Base-by-base conservation (phyloP, 2,329 filamentous ascomycete species). In the Penicillium aurantiogriseum region DNA sequence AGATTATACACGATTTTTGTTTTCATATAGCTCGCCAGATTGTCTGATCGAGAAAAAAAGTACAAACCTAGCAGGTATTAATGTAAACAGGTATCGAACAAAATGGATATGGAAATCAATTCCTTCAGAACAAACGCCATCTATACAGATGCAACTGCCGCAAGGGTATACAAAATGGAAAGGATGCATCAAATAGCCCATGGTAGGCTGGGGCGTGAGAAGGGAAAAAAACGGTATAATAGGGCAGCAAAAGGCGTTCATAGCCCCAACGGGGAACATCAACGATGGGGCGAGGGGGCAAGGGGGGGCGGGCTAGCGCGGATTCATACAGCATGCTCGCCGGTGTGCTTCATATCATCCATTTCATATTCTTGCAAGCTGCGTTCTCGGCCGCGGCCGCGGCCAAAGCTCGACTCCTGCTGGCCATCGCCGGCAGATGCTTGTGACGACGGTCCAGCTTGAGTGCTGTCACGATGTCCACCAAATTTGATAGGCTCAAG, bases 401-500 rank as follows among this genome's bases (percentile, higher is more conserved):
- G 64, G n/a, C 69, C 70, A 47, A 68, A 65, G 19, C 64, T 64
- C 2, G 65, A 64, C 42, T 65, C 60, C n/a, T 62, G 54, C 42
- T 66, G 64, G 17, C 59, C 62, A 46, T 68, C 63, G 8, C 19
- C 61, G 48, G 35, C 53, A 40, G 35, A 38, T 29, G 55, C 58
- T 31, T 57, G 59, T n/a, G 61, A 62, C 4, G 61, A 59, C 17
- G 61, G 56, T 17, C 56, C 55, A 23, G 58, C 46, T 44, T 63
- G 59, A 31, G 57, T 65, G 35, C 62, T 66, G 38, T 63, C 59
- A 11, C 58, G 65, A n/a, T 69, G 68, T 2, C 88, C 88, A 21
- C 91, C 91, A 70, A 97, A 97, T 58, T 85, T 88, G 67, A 97
- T 95, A 11, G 94, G 93, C 69, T 86, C 83, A 55, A 99, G 78